Evolutionary conservation across 139 green algal genomes (phyloP), one percentile per base, ranked within the genome.

Genomic region (Chlorella vulgaris): DNA sequence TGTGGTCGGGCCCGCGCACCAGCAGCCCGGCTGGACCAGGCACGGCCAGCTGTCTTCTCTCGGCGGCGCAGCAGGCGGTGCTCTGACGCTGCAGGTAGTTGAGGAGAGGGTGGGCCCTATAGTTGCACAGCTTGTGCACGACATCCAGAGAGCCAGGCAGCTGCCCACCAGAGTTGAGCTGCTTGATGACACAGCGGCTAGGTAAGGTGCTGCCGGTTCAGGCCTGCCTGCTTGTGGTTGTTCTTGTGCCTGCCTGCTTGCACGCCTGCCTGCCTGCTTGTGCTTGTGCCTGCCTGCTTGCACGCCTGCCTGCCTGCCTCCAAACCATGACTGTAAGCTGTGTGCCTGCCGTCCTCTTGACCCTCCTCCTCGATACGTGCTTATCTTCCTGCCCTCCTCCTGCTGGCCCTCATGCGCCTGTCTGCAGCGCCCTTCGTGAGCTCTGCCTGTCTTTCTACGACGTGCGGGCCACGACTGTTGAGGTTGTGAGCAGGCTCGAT

Each of bases 361-460:
- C n/a, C n/a, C n/a, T n/a, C n/a, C n/a, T n/a, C n/a, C n/a, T n/a
- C 35, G 26, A 39, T 68, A 28, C 19, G 6, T 33, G 13, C 26
- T 33, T 68, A 2, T 10, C 13, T 28, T 29, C 65, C 18, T 70
- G 70, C 29, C 28, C 15, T 50, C 2, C 7, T 18, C 69, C 69
- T 28, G 33, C 50, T 21, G 47, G 8, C 6, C 51, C 7, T 19
- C 24, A 26, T 38, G 28, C 42, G n/a, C n/a, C n/a, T n/a, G n/a
- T 40, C 15, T 84, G 74, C 91, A 93, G 89, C 68, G 90, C 92
- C 0, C 75, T 98, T 50, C 92, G 96, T 1, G 91, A 97, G 85
- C 93, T 96, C 75, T 93, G 90, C 55, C 89, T 99, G 2, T 79
- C 89, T 0, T 94, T 96, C 38, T 95, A 97, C 65, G 96, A 99